Evolutionary conservation across 495 filamentous ascomycete genomes (phyloP).

Genomic region (Penicillium riverlandense): DNA sequence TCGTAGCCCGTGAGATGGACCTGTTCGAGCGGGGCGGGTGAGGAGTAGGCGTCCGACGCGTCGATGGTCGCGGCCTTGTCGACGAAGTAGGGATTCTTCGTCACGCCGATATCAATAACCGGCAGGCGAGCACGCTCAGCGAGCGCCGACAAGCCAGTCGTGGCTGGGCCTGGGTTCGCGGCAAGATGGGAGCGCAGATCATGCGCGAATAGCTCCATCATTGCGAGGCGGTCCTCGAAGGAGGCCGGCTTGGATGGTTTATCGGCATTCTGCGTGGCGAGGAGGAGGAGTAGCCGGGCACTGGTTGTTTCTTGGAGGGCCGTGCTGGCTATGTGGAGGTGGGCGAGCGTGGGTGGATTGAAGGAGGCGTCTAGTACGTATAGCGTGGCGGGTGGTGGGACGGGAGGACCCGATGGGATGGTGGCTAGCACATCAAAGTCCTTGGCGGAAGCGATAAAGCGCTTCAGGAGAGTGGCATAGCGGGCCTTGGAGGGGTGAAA

Average conservation of each 20-base stretch:
- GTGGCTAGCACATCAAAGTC: slow-evolving; percentile 56
- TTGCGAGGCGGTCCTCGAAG: slow-evolving; percentile 73
- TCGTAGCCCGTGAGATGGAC: slow-evolving; percentile 83
- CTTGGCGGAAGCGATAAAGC: slow-evolving; percentile 48
- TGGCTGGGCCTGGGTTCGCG: not conserved
- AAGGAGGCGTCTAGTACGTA: slow-evolving; percentile 92
- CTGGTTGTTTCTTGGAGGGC: slow-evolving; percentile 41
- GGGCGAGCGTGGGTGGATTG: slow-evolving; percentile 86
- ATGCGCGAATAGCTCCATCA: slow-evolving; percentile 78
- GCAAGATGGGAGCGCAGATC: slow-evolving; percentile 44
- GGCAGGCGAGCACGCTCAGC: slow-evolving; percentile 17
- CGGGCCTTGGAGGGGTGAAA: slow-evolving; percentile 26
- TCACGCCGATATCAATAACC: slow-evolving; percentile 71
- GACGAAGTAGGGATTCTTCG: slow-evolving; percentile 74
- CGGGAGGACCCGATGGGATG: slow-evolving; percentile 21
- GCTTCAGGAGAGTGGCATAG: slow-evolving; percentile 43
- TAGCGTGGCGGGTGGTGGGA: slow-evolving; percentile 40
- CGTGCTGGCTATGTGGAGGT: slow-evolving; percentile 65
- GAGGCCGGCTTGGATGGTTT: slow-evolving; percentile 77
- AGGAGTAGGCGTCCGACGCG: slow-evolving; percentile 40
- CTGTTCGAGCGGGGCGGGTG: slow-evolving; percentile 41
- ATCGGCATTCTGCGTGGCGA: slow-evolving; percentile 89
- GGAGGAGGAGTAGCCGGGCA: slow-evolving; percentile 65
- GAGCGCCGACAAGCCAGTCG: not conserved
- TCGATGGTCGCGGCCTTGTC: slow-evolving; percentile 74